These are phyloP conservation scores for Massariosphaeria phaeospora DNA, from an alignment of 495 filamentous ascomycete species.

Conservation along the genomic window DNA sequence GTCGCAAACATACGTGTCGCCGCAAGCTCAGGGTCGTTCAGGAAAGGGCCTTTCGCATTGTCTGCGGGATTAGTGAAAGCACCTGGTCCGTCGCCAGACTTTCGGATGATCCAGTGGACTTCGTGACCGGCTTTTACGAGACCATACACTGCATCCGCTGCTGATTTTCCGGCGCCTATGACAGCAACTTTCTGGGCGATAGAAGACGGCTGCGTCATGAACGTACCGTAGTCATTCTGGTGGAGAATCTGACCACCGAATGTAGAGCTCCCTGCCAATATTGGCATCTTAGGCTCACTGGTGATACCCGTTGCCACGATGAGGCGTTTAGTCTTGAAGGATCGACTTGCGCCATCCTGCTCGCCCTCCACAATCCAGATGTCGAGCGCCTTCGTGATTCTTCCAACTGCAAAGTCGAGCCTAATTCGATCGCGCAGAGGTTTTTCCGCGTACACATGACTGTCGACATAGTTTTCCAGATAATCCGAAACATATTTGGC, in stretches of 20 bases:
- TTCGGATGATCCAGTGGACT: slow-evolving; percentile 14
- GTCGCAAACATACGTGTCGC: slow-evolving; percentile 4
- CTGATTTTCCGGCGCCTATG: slow-evolving; percentile 11
- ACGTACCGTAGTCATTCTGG: slow-evolving; percentile 1
- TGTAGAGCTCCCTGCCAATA: background rate
- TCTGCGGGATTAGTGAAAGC: slow-evolving; percentile 6
- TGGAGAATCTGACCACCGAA: slow-evolving; percentile 8
- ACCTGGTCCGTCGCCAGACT: slow-evolving; percentile 4
- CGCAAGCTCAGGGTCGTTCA: slow-evolving; percentile 5
- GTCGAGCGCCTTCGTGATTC: background rate
- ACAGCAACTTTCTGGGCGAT: background rate
- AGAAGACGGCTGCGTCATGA: background rate
- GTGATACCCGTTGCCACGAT: slow-evolving; percentile 5
- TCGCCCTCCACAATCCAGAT: background rate
- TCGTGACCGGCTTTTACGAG: slow-evolving; percentile 11
- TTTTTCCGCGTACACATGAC: slow-evolving; percentile 4
- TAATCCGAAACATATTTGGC: slow-evolving; percentile 7
- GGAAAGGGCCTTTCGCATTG: background rate
- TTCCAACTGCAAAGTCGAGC: background rate
- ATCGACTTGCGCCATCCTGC: background rate
- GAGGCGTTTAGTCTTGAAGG: background rate
- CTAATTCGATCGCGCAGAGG: background rate
- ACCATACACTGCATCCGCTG: slow-evolving; percentile 10
- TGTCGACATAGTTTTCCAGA: slow-evolving; percentile 6
- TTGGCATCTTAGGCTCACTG: slow-evolving; percentile 1